Base-by-base conservation (phyloP, 2,329 filamentous ascomycete species). In the Aspergillus brasiliensis region DNA sequence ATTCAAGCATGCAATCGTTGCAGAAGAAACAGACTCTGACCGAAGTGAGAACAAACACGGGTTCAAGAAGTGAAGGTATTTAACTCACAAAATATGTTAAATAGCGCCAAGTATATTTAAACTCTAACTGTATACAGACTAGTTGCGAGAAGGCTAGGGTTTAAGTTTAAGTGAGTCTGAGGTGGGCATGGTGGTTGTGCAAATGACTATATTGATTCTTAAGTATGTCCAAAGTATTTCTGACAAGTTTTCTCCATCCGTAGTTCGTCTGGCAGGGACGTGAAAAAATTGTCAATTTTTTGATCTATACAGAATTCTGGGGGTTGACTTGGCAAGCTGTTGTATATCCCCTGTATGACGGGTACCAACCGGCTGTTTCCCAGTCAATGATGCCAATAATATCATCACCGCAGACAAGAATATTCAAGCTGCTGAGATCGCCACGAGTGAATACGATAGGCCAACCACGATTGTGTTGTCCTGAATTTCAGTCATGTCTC, bases 381-480 rank as follows among this genome's bases (percentile, higher is more conserved):
- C 66, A 73, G 54, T 73, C 67, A 63, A 73, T 59, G 23, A 72
- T 67, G 8, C 78, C 80, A 38, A 78, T 73, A 31, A 85, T 67
- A 5, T 75, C 66, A 55, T 79, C 75, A 7, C 72, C 76, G 7
- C 67, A 67, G 17, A 64, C 64, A 42, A 75, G 60, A 38, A 75
- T 71, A 42, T 76, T 74, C 3, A 72, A 65, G 10, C 69, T 72
- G 75, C 81, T 42, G 71, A 86, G 71, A 66, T 86, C 83, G 3
- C 78, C 78, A 71, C 86, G 82, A 2, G 82, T 82, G 60, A 86
- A 80, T 1, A 80, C 74, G 13, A 74, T 62, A 25, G 66, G 67
- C 72, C 71, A 76, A 38, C 61, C 28, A 6, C 66, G 63, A 48
- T 63, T 62, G 51, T 79, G 74, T 57, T 69, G 62, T 38, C 58